Evolutionary conservation across 2,329 filamentous ascomycete species (phyloP), one percentile per base, ranked within the genome.

Genomic region (Calycina marina): DNA sequence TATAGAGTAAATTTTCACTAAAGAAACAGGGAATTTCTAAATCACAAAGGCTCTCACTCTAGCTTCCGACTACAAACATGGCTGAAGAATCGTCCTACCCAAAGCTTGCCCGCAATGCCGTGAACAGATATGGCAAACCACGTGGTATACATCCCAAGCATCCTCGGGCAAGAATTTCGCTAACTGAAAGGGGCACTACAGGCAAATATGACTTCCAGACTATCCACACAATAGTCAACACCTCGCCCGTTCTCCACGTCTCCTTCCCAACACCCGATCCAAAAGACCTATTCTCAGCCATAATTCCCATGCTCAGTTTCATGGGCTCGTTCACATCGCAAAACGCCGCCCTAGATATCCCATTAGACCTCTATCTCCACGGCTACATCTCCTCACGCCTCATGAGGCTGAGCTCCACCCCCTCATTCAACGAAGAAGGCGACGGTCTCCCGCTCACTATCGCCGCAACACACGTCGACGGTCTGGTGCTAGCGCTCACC

Each of bases 251-350:
- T 30, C 64, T 90, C 11, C 77, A 92, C 57, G 74, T 92, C 46
- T 84, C 82, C 41, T 92, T 92, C 64, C 70, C 66, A 31, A 62
- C 68, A 2, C 60, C 62, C 4, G 57, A 65, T 4, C 60, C 66
- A 0, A 57, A 62, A 27, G 69, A 73, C 32, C 44, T 41, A 4
- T 48, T 48, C 18, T 43, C 44, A 24, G 45, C 41, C 6, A 75
- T 77, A 33, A 65, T 93, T 2, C 83, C 83, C 39, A 88, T 92
- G 81, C 82, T 92, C 47, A 81, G 81, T 31, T 72, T 80, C 45
- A 79, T 90, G 66, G 80, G 73, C 11, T 81, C 76, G 14, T 88
- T 77, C 51, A 58, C 60, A 37, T 57, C 62, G 0, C 75, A 77
- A 4, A 74, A 67, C 32, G 63, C 72, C n/a, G 62, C 64, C 32